A percentile compares a stretch with the other conserved stretches of the same genome.
Conservation (phyloP, 176 grass and related monocot genomes). For the Urochloa ruziziensis region DNA sequence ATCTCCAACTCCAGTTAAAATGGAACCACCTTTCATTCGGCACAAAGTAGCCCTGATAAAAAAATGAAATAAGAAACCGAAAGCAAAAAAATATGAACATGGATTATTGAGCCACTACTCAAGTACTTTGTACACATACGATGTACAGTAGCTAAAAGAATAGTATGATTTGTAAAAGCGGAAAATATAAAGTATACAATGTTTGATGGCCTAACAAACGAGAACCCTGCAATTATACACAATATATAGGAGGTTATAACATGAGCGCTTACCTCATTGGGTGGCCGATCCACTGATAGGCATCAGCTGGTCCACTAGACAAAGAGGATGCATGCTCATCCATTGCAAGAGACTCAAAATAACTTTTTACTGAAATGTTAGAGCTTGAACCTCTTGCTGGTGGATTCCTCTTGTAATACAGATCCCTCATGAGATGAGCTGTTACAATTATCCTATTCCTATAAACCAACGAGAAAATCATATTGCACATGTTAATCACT, state of each 20-base stretch:
- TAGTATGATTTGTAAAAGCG: neutral
- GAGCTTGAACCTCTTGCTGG: slow-evolving; percentile 27
- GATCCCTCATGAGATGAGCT: slow-evolving; percentile 64
- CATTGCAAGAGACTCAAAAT: slow-evolving; percentile 62
- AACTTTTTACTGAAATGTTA: slow-evolving; percentile 44
- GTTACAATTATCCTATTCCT: slow-evolving; percentile 65
- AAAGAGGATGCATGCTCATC: slow-evolving; percentile 62
- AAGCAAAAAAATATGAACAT: neutral
- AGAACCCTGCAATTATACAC: slow-evolving; percentile 1
- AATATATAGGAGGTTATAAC: slow-evolving; percentile 13
- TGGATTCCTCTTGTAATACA: slow-evolving; percentile 82
- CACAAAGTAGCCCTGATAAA: slow-evolving; percentile 67
- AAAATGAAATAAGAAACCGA: slow-evolving; percentile 24
- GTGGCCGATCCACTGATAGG: slow-evolving; percentile 81
- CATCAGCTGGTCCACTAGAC: slow-evolving; percentile 42
- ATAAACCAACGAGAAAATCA: slow-evolving; percentile 9
- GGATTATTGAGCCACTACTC: neutral
- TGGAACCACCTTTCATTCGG: slow-evolving; percentile 74
- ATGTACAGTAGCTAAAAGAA: neutral
- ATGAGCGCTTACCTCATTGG: slow-evolving; percentile 42
- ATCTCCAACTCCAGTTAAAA: slow-evolving; percentile 86
- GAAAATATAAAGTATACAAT: neutral
- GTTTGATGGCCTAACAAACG: neutral
- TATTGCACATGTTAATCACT: neutral
- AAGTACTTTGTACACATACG: no score